phyloP scores from a whole-genome alignment of 192 early-diverging fungal species.

The Backusella tuberculispora region DNA sequence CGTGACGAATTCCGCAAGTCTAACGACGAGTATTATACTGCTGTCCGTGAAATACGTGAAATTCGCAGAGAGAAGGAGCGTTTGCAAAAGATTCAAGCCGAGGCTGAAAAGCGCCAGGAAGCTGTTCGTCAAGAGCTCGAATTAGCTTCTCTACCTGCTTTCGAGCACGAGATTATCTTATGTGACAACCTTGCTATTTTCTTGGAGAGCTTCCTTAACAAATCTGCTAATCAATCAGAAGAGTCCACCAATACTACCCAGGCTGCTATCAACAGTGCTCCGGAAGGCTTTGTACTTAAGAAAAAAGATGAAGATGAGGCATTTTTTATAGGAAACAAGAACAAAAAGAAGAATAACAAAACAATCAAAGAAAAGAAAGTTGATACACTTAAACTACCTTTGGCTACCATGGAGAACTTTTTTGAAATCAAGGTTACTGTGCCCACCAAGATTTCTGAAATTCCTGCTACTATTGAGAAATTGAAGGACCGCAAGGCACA shows the following conservation, averaged over 20 bases:
- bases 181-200: constrained; percentile 82
- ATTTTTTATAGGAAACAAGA: constrained; percentile 70
- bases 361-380: constrained; percentile 54
- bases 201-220: constrained; percentile 52
- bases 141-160: constrained; percentile 86
- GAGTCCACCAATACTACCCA: background rate
- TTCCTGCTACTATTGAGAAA: constrained; percentile 70
- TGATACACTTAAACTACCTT: constrained; percentile 63
- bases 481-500: constrained; percentile 70
- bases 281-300: constrained; percentile 75
- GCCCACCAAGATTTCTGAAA: constrained; percentile 70
- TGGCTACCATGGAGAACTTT: constrained; percentile 82
- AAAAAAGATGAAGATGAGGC: constrained; percentile 84
- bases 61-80: constrained; percentile 69
- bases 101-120: constrained; percentile 68
- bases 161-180: constrained; percentile 78
- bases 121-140: constrained; percentile 79
- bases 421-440: constrained; percentile 77
- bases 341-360: constrained; percentile 56
- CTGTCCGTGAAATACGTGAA: constrained; percentile 68
- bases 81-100: constrained; percentile 65
- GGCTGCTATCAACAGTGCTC: constrained; percentile 48
- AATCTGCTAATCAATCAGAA: constrained; percentile 53
- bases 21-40: constrained; percentile 75
- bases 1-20: constrained; percentile 71